phyloP scores from a whole-genome alignment of 345 rosid species.

The Mallotus nudiflorus region DNA sequence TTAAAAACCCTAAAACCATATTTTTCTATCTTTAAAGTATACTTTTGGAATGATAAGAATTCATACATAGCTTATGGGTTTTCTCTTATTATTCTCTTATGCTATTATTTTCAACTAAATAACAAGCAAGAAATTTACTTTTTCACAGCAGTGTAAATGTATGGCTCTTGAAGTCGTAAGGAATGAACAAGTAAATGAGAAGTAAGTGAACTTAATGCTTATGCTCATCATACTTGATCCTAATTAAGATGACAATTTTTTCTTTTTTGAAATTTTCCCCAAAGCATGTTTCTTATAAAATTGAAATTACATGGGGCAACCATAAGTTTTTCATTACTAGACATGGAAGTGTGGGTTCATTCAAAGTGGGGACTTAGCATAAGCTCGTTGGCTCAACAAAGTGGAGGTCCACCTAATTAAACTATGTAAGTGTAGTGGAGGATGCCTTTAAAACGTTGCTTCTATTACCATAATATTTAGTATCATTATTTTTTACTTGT shows the following conservation, averaged over 20 bases:
- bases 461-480: slow-evolving; percentile 28
- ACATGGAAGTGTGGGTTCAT: slow-evolving; percentile 67
- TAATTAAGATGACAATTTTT: neutral
- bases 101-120: slow-evolving; percentile 1
- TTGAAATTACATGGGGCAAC: slow-evolving; percentile 41
- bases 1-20: too few species aligned
- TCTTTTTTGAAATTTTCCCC: neutral
- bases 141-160: slow-evolving; percentile 86
- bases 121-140: slow-evolving; percentile 11
- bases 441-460: slow-evolving; percentile 30
- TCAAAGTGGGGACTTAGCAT: slow-evolving; percentile 92
- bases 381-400: slow-evolving; percentile 20
- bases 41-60: slow-evolving; percentile 86
- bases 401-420: slow-evolving; percentile 38
- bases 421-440: slow-evolving; percentile 52
- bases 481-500: slow-evolving; percentile 17
- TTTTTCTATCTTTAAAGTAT: slow-evolving; percentile 88
- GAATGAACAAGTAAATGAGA: slow-evolving; percentile 94
- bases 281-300: slow-evolving; percentile 14
- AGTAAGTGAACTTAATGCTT: slow-evolving; percentile 50
- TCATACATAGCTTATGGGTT: neutral
- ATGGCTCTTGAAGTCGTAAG: slow-evolving; percentile 99
- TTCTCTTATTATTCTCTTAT: neutral
- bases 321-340: slow-evolving; percentile 27
- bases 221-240: neutral